These are phyloP conservation scores for Trypanosoma congolense DNA, from an alignment of 208 protist species.

Conservation along the genomic window DNA sequence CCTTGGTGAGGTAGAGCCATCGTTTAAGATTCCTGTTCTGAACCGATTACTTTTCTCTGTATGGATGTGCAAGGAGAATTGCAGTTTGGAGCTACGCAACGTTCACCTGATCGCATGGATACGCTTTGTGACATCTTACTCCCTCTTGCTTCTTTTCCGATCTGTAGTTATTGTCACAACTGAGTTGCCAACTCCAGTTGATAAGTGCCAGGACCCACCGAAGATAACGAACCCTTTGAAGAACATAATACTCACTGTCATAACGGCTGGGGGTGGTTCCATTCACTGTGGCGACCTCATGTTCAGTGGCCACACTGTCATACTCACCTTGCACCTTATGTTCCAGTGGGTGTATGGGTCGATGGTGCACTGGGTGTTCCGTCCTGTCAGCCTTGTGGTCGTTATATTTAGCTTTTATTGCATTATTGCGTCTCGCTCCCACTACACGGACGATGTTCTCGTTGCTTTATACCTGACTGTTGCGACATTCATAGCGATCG, in stretches of 20 bases:
- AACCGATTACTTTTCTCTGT: conserved; percentile 42
- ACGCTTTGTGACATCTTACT: conserved; percentile 69
- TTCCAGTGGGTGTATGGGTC: conserved; percentile 53
- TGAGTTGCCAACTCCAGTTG: conserved; percentile 78
- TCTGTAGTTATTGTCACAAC: conserved; percentile 68
- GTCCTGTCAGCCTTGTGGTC: conserved; percentile 20
- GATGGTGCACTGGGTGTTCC: conserved; percentile 41
- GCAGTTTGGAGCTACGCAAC: conserved; percentile 5
- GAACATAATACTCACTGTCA: conserved; percentile 77
- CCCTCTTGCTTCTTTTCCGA: conserved; percentile 60
- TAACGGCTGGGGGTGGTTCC: conserved; percentile 64
- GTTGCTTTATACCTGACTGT: conserved; percentile 57
- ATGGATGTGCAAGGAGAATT: conserved; percentile 16
- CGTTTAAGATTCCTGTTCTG: conserved; percentile 21
- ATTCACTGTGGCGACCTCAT: conserved; percentile 27
- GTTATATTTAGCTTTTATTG: conserved; percentile 51
- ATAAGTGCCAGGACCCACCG: conserved; percentile 67
- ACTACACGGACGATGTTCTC: conserved; percentile 87
- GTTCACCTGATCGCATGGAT: conserved; percentile 51
- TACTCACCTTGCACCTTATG: not conserved
- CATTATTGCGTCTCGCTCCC: conserved; percentile 78
- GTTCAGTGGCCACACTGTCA: not conserved
- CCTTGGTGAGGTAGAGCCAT: conserved; percentile 14
- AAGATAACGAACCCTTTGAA: conserved; percentile 52
- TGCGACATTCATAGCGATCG: conserved; percentile 54